A percentile compares a stretch with the other conserved stretches of the same genome.
Conservation (phyloP, 179 eudicot genomes). For the Dionaea muscipula region DNA sequence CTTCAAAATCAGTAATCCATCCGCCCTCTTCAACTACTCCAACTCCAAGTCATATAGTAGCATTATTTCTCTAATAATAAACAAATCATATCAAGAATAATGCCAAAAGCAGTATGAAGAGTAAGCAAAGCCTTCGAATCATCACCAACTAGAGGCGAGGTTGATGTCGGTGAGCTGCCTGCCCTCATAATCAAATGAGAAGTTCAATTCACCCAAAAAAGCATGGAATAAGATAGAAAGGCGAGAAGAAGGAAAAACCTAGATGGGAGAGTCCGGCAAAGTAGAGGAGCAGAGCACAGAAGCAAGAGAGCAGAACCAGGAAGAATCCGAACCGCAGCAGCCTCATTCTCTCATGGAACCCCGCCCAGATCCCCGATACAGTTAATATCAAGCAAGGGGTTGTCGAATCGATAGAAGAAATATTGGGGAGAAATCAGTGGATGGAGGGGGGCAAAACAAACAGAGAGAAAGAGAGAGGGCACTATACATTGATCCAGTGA, state of each 20-base stretch:
- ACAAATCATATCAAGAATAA: no score
- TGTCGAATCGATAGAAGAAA: no score
- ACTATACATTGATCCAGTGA: no score
- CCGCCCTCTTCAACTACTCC: no score
- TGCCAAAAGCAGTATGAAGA: constrained; percentile 49
- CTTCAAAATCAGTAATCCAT: no score
- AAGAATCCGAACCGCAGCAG: constrained; percentile 55
- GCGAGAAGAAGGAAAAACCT: constrained; percentile 19
- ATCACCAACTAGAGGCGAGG: constrained; percentile 31
- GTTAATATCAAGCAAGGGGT: no score
- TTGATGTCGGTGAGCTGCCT: constrained; percentile 16
- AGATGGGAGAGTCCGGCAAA: constrained; percentile 39
- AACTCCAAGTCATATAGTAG: no score
- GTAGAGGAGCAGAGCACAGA: constrained; percentile 58
- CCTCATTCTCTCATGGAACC: constrained; percentile 28
- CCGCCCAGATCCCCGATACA: no score
- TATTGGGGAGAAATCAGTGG: no score
- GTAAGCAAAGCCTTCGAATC: constrained; percentile 58
- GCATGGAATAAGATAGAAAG: not conserved
- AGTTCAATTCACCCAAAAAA: not conserved
- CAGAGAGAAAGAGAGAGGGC: no score
- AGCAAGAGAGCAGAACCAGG: constrained; percentile 56
- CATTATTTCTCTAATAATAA: no score
- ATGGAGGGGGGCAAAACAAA: no score
- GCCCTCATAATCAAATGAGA: not conserved